Percentiles rank a stretch among this genome's conserved stretches.
Evolutionary conservation across 2,329 filamentous ascomycete species (phyloP).

Genomic region (Colletotrichum sp.): DNA sequence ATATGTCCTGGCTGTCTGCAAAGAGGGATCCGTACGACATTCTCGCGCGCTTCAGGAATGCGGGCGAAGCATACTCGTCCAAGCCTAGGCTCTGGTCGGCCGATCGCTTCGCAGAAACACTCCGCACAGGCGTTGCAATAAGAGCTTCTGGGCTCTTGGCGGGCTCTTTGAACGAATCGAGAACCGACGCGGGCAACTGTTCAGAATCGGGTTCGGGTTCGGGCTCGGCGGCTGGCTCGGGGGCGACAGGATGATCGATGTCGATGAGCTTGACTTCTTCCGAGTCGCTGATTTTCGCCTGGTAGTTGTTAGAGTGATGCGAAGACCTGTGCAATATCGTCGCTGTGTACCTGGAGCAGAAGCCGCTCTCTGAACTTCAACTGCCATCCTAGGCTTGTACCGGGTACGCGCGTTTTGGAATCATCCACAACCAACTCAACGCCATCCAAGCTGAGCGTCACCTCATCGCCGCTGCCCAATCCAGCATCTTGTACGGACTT

Average conservation of each 20-base stretch:
- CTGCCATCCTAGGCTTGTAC: conserved; percentile 62
- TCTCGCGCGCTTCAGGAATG: conserved; percentile 76
- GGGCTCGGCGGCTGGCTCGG: conserved; percentile 22
- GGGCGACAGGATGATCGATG: conserved; percentile 50
- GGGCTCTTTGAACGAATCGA: conserved; percentile 25
- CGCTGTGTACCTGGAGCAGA: conserved; percentile 47
- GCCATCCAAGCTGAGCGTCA: conserved; percentile 73
- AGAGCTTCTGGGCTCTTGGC: conserved; percentile 16
- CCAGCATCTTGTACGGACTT: conserved; percentile 69
- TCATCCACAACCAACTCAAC: conserved; percentile 67
- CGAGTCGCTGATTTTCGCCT: conserved; percentile 53
- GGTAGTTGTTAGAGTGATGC: conserved; percentile 5
- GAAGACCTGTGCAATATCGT: not conserved
- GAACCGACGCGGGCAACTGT: conserved; percentile 6
- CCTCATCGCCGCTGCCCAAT: conserved; percentile 79
- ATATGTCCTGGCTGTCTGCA: conserved; percentile 68
- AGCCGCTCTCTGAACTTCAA: conserved; percentile 58
- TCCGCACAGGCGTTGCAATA: not conserved
- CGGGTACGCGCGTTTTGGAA: conserved; percentile 51
- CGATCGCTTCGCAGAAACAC: conserved; percentile 32
- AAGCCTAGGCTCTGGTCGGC: conserved; percentile 41
- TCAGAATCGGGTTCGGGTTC: conserved; percentile 21
- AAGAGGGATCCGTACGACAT: conserved; percentile 73
- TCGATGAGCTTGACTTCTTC: conserved; percentile 55
- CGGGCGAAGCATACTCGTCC: conserved; percentile 75